Conservation (phyloP, 164 flowering plant genomes). For the Saururus chinensis region DNA sequence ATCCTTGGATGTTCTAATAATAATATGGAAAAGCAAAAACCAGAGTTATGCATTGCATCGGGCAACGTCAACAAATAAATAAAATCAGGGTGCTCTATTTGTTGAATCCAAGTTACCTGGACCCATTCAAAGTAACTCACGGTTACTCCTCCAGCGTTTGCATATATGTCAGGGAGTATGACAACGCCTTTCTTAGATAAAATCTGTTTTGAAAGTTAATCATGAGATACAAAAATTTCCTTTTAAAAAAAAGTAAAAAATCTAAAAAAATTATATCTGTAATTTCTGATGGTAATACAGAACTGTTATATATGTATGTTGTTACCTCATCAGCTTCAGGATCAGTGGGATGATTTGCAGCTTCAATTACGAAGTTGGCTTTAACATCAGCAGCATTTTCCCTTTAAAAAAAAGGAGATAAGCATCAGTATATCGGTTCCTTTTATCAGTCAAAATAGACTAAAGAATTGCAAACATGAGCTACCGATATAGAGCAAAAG, state of each 20-base stretch:
- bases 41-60: background rate
- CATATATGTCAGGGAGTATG: slow-evolving; percentile 71
- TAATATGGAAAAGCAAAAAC: background rate
- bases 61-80: background rate
- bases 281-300: background rate
- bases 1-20: slow-evolving; percentile 85
- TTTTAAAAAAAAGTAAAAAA: too few relatives aligned
- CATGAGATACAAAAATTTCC: background rate
- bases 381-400: slow-evolving; percentile 66
- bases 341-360: slow-evolving; percentile 81
- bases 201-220: slow-evolving; percentile 19
- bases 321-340: slow-evolving; percentile 81
- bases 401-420: slow-evolving; percentile 19
- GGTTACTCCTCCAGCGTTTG: slow-evolving; percentile 67
- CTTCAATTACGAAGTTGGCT: slow-evolving; percentile 69
- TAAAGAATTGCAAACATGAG: background rate
- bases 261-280: background rate
- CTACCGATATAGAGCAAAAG: background rate
- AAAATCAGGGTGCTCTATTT: background rate
- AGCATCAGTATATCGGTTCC: background rate
- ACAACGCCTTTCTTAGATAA: slow-evolving; percentile 53
- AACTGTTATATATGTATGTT: background rate
- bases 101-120: slow-evolving; percentile 26
- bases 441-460: background rate
- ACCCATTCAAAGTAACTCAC: slow-evolving; percentile 58